Evolutionary conservation across 352 stramenopile species (phyloP), one percentile per base, ranked within the genome.

Genomic region (Pythium sukuiense): DNA sequence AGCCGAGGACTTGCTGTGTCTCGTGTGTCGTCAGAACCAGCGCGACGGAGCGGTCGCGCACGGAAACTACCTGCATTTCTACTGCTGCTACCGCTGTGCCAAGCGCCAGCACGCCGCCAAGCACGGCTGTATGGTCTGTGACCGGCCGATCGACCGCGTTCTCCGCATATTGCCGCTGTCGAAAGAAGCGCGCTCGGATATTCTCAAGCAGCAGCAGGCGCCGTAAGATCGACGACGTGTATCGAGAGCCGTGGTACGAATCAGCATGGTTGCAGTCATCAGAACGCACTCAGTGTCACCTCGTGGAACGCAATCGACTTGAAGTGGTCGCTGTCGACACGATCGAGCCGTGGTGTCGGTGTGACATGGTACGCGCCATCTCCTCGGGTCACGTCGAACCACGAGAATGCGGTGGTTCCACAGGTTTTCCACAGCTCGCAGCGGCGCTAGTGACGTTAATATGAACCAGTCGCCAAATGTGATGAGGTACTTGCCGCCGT

Each of bases 1-100:
- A 24, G 76, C 64, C 6, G 85, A 90, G 37, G 80, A 90, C 37
- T 61, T 93, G 3, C 65, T 80, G 49, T 95, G 87, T 46, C 78
- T 95, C 8, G 72, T 93, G 14, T 95, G 87, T 48, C 61, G 73
- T 18, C 61, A 77, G 60, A 85, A 83, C 24, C 76, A 76, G 8
- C 82, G 85, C 32, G 79, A 92, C 37, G 82, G 83, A 6, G 84
- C 70, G 35, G 69, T 95, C 37, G 72, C 87, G 6, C 87, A 96
- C 53, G 87, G 86, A 35, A 71, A 90, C 54, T 96, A 93, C 58
- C 68, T 94, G 8, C 87, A 96, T 50, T 83, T 89, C 33, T 93
- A 94, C 67, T 85, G 76, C 58, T 96, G 87, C 63, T 96, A 86
- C 49, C 74, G 72, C 8, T 96, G 87, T 61, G 87, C 76, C 6